Evolutionary conservation across 1,284 basidiomycete species (phyloP), one percentile per base, ranked within the genome.

Genomic region (Filobasidium uniguttulatum): DNA sequence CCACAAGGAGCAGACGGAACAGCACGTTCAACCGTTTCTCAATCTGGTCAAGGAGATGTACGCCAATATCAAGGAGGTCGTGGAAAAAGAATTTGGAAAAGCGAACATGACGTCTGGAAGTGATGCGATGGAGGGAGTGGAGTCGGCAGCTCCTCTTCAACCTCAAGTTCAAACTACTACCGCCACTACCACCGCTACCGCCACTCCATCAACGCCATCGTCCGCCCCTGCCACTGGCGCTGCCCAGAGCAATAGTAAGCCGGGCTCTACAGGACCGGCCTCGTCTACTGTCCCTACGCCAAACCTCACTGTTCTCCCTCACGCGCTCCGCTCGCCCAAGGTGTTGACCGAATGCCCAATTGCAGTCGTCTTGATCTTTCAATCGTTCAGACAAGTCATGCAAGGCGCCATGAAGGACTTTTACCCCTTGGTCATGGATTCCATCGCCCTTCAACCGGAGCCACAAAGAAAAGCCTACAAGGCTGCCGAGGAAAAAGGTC

Each of bases 281-380:
- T n/a, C n/a, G n/a, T n/a, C n/a, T n/a, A n/a, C n/a, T n/a, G n/a
- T n/a, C n/a, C n/a, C 45, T 14, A 41, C 46, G 8, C 45, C 53
- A n/a, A 54, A 55, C 37, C 49, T 53, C 17, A 52, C 41, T 12
- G 38, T 52, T 17, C 48, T 61, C 22, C 53, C 65, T n/a, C 63
- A 64, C 30, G 65, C 68, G 3, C 78, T 82, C 48, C 79, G 80
- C 49, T 93, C 89, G 64, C 94, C 96, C 75, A 97, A 96, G 69
- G 85, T 96, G 12, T 73, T 97, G 22, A 83, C 86, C 5, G 94
- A 99, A 68, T 85, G 94, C 73, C 87, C 87, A 6, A 85, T 94
- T 71, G 82, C 90, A 17, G 81, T 96, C 57, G 87, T 94, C 35
- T 79, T 91, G 36, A 84, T 96, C 67, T 82, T 87, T 55, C 91